Conservation (phyloP, 2,329 filamentous ascomycete genomes). For the Leptographium flavum region DNA sequence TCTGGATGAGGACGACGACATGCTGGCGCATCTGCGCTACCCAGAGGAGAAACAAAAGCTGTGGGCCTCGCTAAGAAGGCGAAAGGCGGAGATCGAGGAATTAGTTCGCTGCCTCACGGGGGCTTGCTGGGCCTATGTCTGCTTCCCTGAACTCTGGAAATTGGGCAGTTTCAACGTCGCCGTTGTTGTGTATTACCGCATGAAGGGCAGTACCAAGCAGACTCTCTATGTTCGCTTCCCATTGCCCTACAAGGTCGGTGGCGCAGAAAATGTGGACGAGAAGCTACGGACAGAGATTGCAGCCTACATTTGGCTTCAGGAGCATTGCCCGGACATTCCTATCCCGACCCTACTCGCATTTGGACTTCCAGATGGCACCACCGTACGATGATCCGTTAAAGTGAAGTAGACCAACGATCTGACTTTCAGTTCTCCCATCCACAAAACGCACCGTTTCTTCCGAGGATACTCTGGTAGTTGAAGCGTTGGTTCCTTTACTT, state of each 20-base stretch:
- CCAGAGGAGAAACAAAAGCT: not conserved
- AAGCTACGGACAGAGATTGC: conserved; percentile 24
- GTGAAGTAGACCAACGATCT: not conserved
- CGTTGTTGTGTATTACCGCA: not conserved
- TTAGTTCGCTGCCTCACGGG: not conserved
- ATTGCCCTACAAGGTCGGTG: conserved; percentile 20
- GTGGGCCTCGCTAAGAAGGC: not conserved
- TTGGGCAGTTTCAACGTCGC: not conserved
- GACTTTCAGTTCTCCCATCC: too few relatives aligned
- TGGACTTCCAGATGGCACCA: not conserved
- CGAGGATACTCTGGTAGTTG: too few relatives aligned
- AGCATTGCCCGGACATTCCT: conserved; percentile 21
- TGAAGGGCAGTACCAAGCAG: too few relatives aligned
- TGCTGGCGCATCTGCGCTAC: not conserved
- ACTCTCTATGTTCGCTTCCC: not conserved
- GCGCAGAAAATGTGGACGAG: conserved; percentile 24
- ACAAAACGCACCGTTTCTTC: too few relatives aligned
- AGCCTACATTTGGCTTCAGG: conserved; percentile 23
- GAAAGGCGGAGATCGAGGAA: not conserved
- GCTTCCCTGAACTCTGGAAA: not conserved
- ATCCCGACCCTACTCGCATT: conserved; percentile 17
- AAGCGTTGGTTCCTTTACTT: too few relatives aligned
- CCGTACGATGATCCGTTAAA: not conserved
- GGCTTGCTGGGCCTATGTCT: too few relatives aligned
- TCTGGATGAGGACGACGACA: not conserved